Evolutionary conservation across 108 stramenopile genomes (phyloP), one percentile per base, ranked within the genome.

Genomic region (Nitzschia sp.): DNA sequence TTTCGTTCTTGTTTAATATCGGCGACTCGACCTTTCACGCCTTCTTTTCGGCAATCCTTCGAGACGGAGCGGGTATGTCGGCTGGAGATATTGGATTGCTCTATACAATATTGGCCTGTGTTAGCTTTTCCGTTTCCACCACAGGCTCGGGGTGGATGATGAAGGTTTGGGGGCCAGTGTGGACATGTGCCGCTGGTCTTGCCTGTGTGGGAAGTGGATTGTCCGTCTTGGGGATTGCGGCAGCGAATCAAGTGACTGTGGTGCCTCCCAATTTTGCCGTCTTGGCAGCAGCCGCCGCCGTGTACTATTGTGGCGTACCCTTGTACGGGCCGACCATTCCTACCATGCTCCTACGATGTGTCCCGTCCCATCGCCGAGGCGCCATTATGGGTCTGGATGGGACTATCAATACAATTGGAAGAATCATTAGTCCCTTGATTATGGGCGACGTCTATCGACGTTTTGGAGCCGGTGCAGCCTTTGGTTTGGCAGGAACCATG

Each of bases 301-400:
- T 92, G 34, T 92, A 92, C 65, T 88, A 85, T 53, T 63, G 68
- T 28, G 90, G 90, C 49, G 87, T 88, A 5, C 84, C 90, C 1
- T 59, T 92, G n/a, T 92, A 89, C 68, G 87, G 82, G 2, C 90
- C 90, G n/a, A 76, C 88, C 18, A 73, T 92, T 17, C 90, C 90
- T 19, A 87, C 88, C 2, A 86, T 92, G 85, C 55, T 92, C n/a
- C 58, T 92, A 46, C 81, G 76, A 57, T 89, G 90, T 65, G 90
- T 92, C 11, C 90, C 90, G 30, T 58, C 90, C 15, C 38, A 85
- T 46, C 60, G 67, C 57, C 62, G 90, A 36, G 90, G 90, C 18
- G 72, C 76, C 29, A 84, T 88, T 9, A 81, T 92, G 86, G 90
- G 90, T 23, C 71, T 89, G 31, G 90, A 92, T 76, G 86, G 87